phyloP scores from a whole-genome alignment of 192 early-diverging fungal species.

The Coemansia sp. region DNA sequence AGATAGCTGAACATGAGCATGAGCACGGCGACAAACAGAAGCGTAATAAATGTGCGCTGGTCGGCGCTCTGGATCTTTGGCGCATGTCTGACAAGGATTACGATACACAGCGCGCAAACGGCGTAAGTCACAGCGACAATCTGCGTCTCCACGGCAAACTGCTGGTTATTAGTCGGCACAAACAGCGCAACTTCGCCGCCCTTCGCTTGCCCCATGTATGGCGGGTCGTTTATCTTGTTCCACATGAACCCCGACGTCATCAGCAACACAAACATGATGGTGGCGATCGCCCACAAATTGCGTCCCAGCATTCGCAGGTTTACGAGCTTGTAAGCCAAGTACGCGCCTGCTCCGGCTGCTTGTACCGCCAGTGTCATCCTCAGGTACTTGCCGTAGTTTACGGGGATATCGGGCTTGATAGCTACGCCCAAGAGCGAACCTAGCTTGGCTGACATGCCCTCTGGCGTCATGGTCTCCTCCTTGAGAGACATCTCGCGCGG shows the following conservation, averaged over 20 bases:
- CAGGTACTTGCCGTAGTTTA: slow-evolving; percentile 27
- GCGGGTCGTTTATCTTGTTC: slow-evolving; percentile 49
- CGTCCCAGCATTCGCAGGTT: slow-evolving; percentile 29
- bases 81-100: slow-evolving; percentile 46
- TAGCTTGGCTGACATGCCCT: slow-evolving; percentile 40
- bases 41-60: slow-evolving; percentile 42
- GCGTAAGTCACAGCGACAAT: slow-evolving; percentile 50
- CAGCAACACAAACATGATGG: slow-evolving; percentile 47
- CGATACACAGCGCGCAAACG: slow-evolving; percentile 41
- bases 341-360: slow-evolving; percentile 2
- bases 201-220: slow-evolving; percentile 43
- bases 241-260: slow-evolving; percentile 56
- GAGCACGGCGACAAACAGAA: slow-evolving; percentile 34
- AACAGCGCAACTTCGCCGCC: slow-evolving; percentile 37
- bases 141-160: slow-evolving; percentile 51
- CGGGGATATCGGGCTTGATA: slow-evolving; percentile 32
- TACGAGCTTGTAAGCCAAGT: slow-evolving; percentile 26
- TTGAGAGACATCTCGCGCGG: slow-evolving; percentile 39
- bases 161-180: slow-evolving; percentile 43
- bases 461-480: slow-evolving; percentile 9
- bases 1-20: slow-evolving; percentile 47
- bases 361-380: neutral
- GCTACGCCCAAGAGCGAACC: slow-evolving; percentile 31
- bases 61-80: slow-evolving; percentile 36
- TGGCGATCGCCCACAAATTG: slow-evolving; percentile 30